These are phyloP conservation scores for Fusarium mangiferae DNA, from an alignment of 2,329 filamentous ascomycete genomes.

Conservation along the genomic window DNA sequence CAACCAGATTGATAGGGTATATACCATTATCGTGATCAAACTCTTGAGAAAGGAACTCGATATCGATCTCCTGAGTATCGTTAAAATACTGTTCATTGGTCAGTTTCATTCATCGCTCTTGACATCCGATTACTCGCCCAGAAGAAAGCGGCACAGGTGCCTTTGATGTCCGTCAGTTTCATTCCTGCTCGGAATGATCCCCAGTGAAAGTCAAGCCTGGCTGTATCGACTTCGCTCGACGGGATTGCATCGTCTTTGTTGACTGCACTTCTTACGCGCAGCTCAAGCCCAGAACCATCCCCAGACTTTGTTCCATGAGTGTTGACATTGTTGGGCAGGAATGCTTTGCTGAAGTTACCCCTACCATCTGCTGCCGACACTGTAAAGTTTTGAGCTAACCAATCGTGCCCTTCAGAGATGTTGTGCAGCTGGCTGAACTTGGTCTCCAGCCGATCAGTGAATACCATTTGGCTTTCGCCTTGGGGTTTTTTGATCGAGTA, in stretches of 20 bases:
- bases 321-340: conserved; percentile 66
- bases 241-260: conserved; percentile 63
- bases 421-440: conserved; percentile 71
- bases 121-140: conserved; percentile 65
- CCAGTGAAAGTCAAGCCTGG: conserved; percentile 71
- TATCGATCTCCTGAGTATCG: conserved; percentile 82
- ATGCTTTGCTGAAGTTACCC: conserved; percentile 74
- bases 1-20: conserved; percentile 77
- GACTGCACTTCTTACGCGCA: conserved; percentile 62
- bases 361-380: conserved; percentile 66
- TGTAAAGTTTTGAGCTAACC: conserved; percentile 75
- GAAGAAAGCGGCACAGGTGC: conserved; percentile 83
- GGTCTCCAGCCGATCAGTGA: conserved; percentile 76
- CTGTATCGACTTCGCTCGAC: conserved; percentile 71
- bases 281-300: conserved; percentile 59
- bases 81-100: conserved; percentile 71
- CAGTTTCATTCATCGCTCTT: background rate
- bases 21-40: conserved; percentile 62
- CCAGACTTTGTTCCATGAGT: conserved; percentile 45
- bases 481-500: conserved; percentile 65
- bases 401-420: conserved; percentile 65
- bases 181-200: conserved; percentile 77
- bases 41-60: conserved; percentile 79
- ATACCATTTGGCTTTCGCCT: conserved; percentile 59
- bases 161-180: conserved; percentile 67